Evolutionary conservation across 208 protist species (phyloP).

Genomic region (Porcisia hertigi): DNA sequence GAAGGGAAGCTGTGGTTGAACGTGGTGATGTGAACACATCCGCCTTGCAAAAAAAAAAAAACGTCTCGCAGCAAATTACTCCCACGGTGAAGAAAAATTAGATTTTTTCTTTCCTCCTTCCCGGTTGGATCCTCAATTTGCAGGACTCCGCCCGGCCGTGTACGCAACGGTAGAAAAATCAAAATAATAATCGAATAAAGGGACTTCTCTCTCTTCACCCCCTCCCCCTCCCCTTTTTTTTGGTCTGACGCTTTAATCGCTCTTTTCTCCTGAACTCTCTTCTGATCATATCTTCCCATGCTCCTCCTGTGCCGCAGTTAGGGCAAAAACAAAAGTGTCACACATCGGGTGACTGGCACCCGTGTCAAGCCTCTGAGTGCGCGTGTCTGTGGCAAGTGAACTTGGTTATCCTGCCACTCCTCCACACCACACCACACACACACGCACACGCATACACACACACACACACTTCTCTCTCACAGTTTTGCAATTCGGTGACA

Average conservation of each 20-base stretch:
- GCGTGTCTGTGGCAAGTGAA: neutral
- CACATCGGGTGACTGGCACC: neutral
- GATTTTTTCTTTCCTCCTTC: neutral
- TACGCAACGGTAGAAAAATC: neutral
- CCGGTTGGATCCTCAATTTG: too few species aligned
- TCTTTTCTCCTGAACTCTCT: neutral
- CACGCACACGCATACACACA: neutral
- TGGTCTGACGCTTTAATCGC: too few species aligned
- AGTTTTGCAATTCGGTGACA: slow-evolving; percentile 7
- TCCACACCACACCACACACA: neutral
- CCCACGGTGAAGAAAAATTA: neutral
- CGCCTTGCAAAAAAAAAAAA: neutral
- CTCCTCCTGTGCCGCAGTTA: neutral
- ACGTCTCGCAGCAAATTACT: neutral
- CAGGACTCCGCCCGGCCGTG: neutral
- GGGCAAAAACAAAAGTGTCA: neutral
- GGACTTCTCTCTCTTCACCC: neutral
- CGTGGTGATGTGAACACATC: neutral
- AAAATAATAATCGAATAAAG: neutral
- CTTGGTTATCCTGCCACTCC: neutral
- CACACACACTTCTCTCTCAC: neutral
- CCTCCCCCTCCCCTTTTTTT: too few species aligned
- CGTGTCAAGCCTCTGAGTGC: neutral
- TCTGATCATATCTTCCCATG: neutral
- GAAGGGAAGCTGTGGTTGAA: too few species aligned